phyloP scores from a whole-genome alignment of 768 basidiomycete genomes.

The Postia placenta region DNA sequence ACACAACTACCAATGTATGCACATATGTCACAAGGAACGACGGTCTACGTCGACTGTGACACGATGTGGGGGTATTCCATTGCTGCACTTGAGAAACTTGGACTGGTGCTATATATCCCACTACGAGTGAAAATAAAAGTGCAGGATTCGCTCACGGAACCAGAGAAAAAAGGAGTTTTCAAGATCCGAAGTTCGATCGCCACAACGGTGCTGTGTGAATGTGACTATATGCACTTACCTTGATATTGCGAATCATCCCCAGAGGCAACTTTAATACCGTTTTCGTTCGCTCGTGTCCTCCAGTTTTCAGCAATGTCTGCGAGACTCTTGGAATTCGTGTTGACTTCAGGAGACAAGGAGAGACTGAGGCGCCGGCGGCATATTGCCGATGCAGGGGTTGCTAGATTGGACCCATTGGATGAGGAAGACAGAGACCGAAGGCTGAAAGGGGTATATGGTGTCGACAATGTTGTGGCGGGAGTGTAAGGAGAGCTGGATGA shows the following conservation, averaged over 20 bases:
- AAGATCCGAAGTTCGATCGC: no score
- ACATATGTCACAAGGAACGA: no score
- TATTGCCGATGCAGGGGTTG: constrained; percentile 50
- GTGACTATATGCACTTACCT: constrained; percentile 21
- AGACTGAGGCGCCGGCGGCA: constrained; percentile 36
- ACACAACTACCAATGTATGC: no score
- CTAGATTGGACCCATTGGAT: constrained; percentile 44
- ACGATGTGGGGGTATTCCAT: no score
- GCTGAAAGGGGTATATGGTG: constrained; percentile 68
- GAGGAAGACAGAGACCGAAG: constrained; percentile 51
- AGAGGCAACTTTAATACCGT: constrained; percentile 60
- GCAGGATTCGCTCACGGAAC: no score
- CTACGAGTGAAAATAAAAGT: no score
- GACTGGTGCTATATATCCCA: no score
- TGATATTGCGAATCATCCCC: constrained; percentile 37
- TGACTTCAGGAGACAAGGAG: constrained; percentile 38
- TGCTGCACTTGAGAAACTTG: no score
- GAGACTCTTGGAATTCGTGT: constrained; percentile 39
- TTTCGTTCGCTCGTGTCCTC: constrained; percentile 65
- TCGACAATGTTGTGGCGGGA: constrained; percentile 42
- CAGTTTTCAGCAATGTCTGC: constrained; percentile 64
- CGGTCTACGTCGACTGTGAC: no score
- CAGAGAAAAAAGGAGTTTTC: no score
- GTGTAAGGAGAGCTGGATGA: constrained; percentile 54
- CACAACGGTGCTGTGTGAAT: no score